A percentile compares a stretch with the other conserved stretches of the same genome.
Evolutionary conservation across 2,329 filamentous ascomycete species (phyloP).

Genomic region (Stylonectria norvegica): DNA sequence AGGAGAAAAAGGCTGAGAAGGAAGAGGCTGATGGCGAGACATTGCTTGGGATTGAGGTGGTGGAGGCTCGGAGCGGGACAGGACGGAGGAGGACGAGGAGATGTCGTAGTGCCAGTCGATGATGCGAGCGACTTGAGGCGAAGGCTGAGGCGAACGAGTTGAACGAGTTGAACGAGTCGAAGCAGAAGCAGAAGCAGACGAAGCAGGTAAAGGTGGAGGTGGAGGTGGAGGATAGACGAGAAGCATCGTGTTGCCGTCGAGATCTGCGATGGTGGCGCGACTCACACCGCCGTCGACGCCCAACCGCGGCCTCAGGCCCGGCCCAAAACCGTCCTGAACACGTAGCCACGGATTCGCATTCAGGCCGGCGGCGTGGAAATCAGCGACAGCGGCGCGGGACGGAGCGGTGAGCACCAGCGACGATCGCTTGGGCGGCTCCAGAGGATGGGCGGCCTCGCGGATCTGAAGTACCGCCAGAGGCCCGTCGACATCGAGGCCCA

Average conservation of each 20-base stretch:
- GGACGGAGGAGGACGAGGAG: constrained; percentile 21
- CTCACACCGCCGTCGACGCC: constrained; percentile 29
- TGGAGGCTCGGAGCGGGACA: constrained; percentile 22
- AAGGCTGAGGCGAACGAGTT: constrained; percentile 37
- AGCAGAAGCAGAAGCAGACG: constrained; percentile 21
- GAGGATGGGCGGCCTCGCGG: constrained; percentile 39
- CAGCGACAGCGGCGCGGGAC: constrained; percentile 61
- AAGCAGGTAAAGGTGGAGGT: constrained; percentile 33
- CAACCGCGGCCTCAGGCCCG: constrained; percentile 30
- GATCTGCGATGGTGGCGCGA: constrained; percentile 63
- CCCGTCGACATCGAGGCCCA: constrained; percentile 22
- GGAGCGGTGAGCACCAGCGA: constrained; percentile 66
- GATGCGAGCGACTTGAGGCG: constrained; percentile 44
- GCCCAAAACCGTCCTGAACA: constrained; percentile 27
- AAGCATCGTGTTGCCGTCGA: constrained; percentile 82
- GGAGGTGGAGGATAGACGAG: constrained; percentile 56
- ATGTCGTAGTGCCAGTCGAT: constrained; percentile 50
- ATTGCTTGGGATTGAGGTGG: constrained; percentile 19
- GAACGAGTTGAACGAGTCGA: constrained; percentile 15
- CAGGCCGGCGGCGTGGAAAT: constrained; percentile 68
- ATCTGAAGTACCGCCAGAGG: constrained; percentile 42
- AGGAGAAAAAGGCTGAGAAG: constrained; percentile 13
- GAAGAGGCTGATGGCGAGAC: constrained; percentile 15
- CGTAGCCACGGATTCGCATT: constrained; percentile 55
- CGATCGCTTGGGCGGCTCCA: constrained; percentile 39